These are phyloP conservation scores for Umbelopsis sp. DNA, from an alignment of 192 early-diverging fungal species.

Conservation along the genomic window DNA sequence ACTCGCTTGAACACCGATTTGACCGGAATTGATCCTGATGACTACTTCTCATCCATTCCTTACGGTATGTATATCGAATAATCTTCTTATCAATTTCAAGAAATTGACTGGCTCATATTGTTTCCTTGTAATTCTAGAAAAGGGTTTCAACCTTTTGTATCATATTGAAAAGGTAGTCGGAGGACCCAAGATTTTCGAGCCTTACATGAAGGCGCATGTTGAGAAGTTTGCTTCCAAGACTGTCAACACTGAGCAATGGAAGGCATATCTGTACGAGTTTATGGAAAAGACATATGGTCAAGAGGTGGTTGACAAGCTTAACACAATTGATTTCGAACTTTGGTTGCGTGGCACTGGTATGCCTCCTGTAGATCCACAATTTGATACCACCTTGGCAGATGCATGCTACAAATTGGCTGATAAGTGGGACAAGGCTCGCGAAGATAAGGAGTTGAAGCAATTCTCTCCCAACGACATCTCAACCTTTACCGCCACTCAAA, in stretches of 20 bases:
- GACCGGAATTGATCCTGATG: constrained; percentile 79
- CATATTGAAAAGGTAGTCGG: constrained; percentile 90
- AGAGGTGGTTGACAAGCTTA: constrained; percentile 70
- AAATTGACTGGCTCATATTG: not conserved
- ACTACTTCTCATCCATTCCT: constrained; percentile 77
- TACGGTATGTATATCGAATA: constrained; percentile 59
- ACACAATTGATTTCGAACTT: constrained; percentile 86
- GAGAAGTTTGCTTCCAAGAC: constrained; percentile 82
- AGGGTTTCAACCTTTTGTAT: constrained; percentile 94
- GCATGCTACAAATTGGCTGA: constrained; percentile 79
- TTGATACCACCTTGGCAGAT: constrained; percentile 84
- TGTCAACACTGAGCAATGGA: constrained; percentile 90
- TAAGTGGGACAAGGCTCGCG: constrained; percentile 70
- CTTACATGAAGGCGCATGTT: constrained; percentile 82
- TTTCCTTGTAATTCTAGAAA: constrained; percentile 61
- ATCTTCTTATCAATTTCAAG: constrained; percentile 1
- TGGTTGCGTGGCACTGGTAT: constrained; percentile 91
- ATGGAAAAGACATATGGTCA: constrained; percentile 67
- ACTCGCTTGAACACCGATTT: constrained; percentile 79
- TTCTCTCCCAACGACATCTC: constrained; percentile 70
- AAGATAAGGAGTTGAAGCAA: constrained; percentile 45
- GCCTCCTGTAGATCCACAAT: constrained; percentile 85
- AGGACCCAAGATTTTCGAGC: constrained; percentile 83
- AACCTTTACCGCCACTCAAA: constrained; percentile 75
- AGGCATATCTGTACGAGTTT: constrained; percentile 77